A percentile compares a stretch with the other conserved stretches of the same genome.
Evolutionary conservation across 306 rosid genomes (phyloP).

Genomic region (Senna tora): DNA sequence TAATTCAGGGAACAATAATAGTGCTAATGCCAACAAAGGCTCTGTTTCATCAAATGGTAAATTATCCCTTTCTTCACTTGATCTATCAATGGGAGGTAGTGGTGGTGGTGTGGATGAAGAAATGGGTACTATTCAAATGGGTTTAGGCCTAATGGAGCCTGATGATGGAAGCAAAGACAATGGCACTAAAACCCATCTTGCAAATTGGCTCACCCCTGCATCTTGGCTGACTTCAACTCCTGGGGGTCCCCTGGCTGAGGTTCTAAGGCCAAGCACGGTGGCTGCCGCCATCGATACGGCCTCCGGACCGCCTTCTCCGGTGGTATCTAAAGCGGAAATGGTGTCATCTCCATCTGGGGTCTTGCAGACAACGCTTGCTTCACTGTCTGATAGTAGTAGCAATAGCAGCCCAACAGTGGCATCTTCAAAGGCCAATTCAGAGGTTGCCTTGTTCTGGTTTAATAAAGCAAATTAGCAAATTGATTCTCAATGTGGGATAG

Average conservation of each 20-base stretch:
- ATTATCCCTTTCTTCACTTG: conserved; percentile 62
- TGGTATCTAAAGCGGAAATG: conserved; percentile 45
- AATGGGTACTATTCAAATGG: conserved; percentile 47
- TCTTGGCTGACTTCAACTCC: conserved; percentile 56
- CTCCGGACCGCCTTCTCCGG: conserved; percentile 53
- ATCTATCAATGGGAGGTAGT: conserved; percentile 66
- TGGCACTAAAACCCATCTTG: conserved; percentile 34
- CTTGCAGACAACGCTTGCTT: conserved; percentile 61
- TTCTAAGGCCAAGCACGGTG: conserved; percentile 57
- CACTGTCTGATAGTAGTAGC: conserved; percentile 73
- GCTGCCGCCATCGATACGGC: conserved; percentile 43
- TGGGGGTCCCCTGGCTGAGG: conserved; percentile 85
- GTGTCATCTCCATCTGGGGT: conserved; percentile 74
- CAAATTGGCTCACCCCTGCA: conserved; percentile 58
- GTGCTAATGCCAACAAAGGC: conserved; percentile 34
- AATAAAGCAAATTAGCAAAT: conserved; percentile 40
- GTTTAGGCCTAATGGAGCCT: conserved; percentile 47
- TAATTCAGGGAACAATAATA: conserved; percentile 43
- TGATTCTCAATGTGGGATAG: conserved; percentile 7
- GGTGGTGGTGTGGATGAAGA: conserved; percentile 43
- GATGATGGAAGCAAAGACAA: conserved; percentile 35
- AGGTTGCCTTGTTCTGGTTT: conserved; percentile 53
- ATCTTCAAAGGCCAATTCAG: conserved; percentile 58
- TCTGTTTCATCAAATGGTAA: conserved; percentile 46
- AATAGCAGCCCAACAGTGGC: conserved; percentile 66